Conservation (phyloP, 768 basidiomycete genomes). For the Hypsizygus marmoreus region DNA sequence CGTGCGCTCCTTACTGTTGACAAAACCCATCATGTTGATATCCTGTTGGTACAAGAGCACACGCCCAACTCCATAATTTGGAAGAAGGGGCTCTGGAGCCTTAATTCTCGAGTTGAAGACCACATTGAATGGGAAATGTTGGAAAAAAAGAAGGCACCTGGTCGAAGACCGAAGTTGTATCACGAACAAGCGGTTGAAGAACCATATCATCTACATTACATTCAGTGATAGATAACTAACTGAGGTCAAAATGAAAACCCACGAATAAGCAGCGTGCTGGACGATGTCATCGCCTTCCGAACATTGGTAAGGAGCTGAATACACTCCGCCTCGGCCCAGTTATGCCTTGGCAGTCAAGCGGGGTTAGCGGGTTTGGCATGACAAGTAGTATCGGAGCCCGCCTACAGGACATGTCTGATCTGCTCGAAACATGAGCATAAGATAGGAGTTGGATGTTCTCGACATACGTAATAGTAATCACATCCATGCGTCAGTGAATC, state of each 20-base stretch:
- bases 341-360: no score
- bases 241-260: no score
- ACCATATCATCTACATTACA: no score
- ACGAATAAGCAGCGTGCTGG: constrained; percentile 32
- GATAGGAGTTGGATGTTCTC: background rate
- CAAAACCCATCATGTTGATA: constrained; percentile 43
- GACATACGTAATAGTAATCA: constrained; percentile 29
- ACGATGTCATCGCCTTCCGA: constrained; percentile 26
- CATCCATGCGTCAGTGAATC: constrained; percentile 17
- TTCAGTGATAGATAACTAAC: no score
- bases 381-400: no score
- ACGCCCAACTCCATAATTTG: constrained; percentile 47
- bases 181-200: no score
- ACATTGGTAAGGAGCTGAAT: constrained; percentile 29
- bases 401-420: constrained; percentile 16
- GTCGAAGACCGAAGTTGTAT: no score
- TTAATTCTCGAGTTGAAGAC: constrained; percentile 32
- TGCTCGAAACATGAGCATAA: background rate
- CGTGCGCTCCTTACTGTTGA: constrained; percentile 46
- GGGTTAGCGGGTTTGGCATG: no score
- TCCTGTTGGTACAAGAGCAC: constrained; percentile 45
- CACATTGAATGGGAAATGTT: constrained; percentile 34
- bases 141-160: no score
- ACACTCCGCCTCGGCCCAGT: constrained; percentile 33
- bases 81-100: constrained; percentile 47